phyloP scores from a whole-genome alignment of 495 filamentous ascomycete species.

The Aspergillus avenaceus region DNA sequence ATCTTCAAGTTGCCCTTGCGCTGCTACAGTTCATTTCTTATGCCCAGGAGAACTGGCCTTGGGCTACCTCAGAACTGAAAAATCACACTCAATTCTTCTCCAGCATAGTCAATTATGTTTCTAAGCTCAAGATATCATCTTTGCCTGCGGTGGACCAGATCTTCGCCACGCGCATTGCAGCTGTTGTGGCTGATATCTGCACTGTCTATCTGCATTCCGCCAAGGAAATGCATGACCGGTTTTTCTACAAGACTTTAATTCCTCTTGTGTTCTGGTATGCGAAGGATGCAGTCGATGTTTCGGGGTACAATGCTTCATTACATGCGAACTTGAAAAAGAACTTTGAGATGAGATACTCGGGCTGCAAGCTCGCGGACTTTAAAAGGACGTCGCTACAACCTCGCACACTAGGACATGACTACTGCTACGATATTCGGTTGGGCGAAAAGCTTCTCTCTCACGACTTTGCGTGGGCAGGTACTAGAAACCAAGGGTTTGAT shows the following conservation, averaged over 20 bases:
- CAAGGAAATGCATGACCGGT: slow-evolving; percentile 63
- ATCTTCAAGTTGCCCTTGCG: slow-evolving; percentile 58
- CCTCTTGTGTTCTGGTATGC: slow-evolving; percentile 72
- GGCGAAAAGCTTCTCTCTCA: slow-evolving; percentile 70
- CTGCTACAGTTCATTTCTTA: slow-evolving; percentile 82
- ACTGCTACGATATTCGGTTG: slow-evolving; percentile 75
- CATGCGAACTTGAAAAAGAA: slow-evolving; percentile 83
- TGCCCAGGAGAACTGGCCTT: slow-evolving; percentile 88
- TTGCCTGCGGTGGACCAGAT: slow-evolving; percentile 39
- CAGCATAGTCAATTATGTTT: slow-evolving; percentile 64
- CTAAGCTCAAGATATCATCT: slow-evolving; percentile 51
- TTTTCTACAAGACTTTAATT: slow-evolving; percentile 64
- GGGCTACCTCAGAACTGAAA: slow-evolving; percentile 74
- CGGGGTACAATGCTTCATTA: slow-evolving; percentile 77
- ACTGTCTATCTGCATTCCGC: slow-evolving; percentile 86
- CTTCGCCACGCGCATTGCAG: slow-evolving; percentile 66
- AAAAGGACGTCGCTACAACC: slow-evolving; percentile 65
- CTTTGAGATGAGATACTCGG: slow-evolving; percentile 69
- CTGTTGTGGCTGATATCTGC: slow-evolving; percentile 79
- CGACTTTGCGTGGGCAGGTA: slow-evolving; percentile 71
- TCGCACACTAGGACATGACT: slow-evolving; percentile 62
- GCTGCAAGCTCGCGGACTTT: slow-evolving; percentile 67
- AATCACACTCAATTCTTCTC: slow-evolving; percentile 69
- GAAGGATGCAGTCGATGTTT: slow-evolving; percentile 65
- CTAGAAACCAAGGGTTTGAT: slow-evolving; percentile 63